A percentile compares a stretch with the other conserved stretches of the same genome.
phyloP scores from a whole-genome alignment of 805 yeast genomes.

The Torulaspora quercuum region DNA sequence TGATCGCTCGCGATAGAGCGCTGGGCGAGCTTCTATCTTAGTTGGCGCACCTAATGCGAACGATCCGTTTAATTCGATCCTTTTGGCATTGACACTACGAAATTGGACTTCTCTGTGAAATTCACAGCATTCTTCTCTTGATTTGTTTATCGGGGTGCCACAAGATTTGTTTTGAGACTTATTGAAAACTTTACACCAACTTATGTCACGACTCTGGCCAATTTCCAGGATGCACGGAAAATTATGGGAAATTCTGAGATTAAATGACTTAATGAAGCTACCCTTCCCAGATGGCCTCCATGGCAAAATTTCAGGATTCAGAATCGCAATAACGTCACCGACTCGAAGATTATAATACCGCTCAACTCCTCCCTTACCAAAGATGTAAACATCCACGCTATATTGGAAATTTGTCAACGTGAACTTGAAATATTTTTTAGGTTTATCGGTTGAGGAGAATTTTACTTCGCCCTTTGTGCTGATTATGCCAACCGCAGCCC shows the following conservation, averaged over 20 bases:
- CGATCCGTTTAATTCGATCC: conserved; percentile 74
- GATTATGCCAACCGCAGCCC: conserved; percentile 75
- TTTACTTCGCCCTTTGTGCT: conserved; percentile 53
- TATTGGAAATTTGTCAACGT: conserved; percentile 65
- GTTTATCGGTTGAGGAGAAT: conserved; percentile 40
- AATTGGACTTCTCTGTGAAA: conserved; percentile 63
- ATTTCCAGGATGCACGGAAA: conserved; percentile 61
- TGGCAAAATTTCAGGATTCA: conserved; percentile 66
- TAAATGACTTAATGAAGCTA: conserved; percentile 43
- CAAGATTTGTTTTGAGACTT: conserved; percentile 54
- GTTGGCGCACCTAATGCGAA: conserved; percentile 56
- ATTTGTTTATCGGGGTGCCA: conserved; percentile 54
- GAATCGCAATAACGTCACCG: conserved; percentile 70
- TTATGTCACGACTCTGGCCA: conserved; percentile 67
- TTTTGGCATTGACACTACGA: conserved; percentile 49
- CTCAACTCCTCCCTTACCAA: conserved; percentile 59
- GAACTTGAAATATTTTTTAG: conserved; percentile 57
- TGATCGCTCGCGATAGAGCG: conserved; percentile 37
- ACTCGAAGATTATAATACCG: conserved; percentile 67
- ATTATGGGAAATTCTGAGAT: conserved; percentile 50
- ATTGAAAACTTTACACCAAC: conserved; percentile 53
- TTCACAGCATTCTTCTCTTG: conserved; percentile 57
- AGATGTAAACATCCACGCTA: conserved; percentile 57
- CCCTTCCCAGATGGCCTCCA: conserved; percentile 31
- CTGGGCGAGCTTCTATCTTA: conserved; percentile 42